Conservation (phyloP, 108 stramenopile genomes). For the Pseudonitzschia delicatissima region DNA sequence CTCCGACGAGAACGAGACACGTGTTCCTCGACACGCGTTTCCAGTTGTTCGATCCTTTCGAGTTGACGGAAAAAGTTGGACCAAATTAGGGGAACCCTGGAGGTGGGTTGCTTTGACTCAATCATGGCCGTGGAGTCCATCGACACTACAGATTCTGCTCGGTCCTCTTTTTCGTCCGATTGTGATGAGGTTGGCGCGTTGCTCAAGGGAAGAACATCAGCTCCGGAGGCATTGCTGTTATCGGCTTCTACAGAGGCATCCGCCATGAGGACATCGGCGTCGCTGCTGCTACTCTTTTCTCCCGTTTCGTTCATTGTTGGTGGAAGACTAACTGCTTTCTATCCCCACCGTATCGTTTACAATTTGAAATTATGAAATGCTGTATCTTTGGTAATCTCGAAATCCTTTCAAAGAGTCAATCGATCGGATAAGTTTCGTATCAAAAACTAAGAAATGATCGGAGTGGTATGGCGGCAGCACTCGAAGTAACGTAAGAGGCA, state of each 20-base stretch:
- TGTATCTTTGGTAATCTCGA: no score
- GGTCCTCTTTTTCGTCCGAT: background rate
- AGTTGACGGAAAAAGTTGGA: constrained; percentile 17
- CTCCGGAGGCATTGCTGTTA: background rate
- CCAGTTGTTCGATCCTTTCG: constrained; percentile 57
- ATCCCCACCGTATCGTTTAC: no score
- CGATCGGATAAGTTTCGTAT: no score
- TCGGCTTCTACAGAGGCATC: background rate
- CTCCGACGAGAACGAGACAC: constrained; percentile 55
- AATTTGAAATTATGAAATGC: no score
- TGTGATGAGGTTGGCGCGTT: background rate
- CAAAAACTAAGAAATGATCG: no score
- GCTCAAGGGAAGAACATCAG: background rate
- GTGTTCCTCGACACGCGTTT: constrained; percentile 53
- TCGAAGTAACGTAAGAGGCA: no score
- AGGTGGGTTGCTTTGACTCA: background rate
- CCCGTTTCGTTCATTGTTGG: background rate
- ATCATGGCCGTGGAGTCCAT: background rate
- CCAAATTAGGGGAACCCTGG: constrained; percentile 37
- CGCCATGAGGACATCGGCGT: background rate
- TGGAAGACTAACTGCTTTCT: background rate
- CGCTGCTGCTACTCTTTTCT: background rate
- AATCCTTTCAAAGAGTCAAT: no score
- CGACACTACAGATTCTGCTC: constrained; percentile 10
- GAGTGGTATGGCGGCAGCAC: no score